Conservation (phyloP, 176 grass and related monocot species). For the Alloteropsis semialata region DNA sequence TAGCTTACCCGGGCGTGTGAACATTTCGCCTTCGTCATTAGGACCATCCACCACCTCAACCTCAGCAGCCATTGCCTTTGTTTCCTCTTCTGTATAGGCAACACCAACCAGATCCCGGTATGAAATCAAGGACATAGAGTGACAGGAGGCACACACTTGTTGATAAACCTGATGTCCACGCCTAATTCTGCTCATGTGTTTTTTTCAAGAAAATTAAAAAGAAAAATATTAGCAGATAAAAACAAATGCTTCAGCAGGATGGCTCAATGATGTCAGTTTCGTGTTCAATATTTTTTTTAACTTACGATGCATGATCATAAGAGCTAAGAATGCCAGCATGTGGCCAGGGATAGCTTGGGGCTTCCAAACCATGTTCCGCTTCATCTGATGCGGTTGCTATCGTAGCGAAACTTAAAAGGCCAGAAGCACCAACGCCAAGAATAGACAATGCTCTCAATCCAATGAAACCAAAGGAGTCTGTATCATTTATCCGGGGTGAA, state of each 20-base stretch:
- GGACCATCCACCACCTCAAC: slow-evolving; percentile 95
- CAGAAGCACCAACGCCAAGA: slow-evolving; percentile 58
- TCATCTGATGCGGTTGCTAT: slow-evolving; percentile 61
- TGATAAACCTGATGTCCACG: slow-evolving; percentile 97
- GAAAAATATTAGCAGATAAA: not conserved
- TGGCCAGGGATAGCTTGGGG: slow-evolving; percentile 68
- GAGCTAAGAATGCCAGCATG: slow-evolving; percentile 78
- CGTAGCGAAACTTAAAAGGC: slow-evolving; percentile 54
- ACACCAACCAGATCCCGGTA: slow-evolving; percentile 95
- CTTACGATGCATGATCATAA: slow-evolving; percentile 79
- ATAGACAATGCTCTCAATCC: slow-evolving; percentile 49
- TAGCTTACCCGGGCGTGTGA: slow-evolving; percentile 77
- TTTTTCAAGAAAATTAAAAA: not conserved
- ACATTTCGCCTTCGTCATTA: slow-evolving; percentile 97
- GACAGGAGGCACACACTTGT: slow-evolving; percentile 95
- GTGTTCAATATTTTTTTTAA: not conserved
- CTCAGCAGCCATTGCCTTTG: slow-evolving; percentile 97
- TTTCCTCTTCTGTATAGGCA: slow-evolving; percentile 96
- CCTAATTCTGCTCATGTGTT: slow-evolving; percentile 58
- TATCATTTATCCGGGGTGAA: slow-evolving; percentile 36
- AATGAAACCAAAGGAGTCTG: slow-evolving; percentile 30
- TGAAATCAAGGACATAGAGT: slow-evolving; percentile 96
- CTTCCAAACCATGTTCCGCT: slow-evolving; percentile 57
- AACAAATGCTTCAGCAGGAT: not conserved
- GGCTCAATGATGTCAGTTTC: not conserved